These are phyloP conservation scores for Microsporum audouinii DNA, from an alignment of 2,329 filamentous ascomycete genomes.

Conservation along the genomic window DNA sequence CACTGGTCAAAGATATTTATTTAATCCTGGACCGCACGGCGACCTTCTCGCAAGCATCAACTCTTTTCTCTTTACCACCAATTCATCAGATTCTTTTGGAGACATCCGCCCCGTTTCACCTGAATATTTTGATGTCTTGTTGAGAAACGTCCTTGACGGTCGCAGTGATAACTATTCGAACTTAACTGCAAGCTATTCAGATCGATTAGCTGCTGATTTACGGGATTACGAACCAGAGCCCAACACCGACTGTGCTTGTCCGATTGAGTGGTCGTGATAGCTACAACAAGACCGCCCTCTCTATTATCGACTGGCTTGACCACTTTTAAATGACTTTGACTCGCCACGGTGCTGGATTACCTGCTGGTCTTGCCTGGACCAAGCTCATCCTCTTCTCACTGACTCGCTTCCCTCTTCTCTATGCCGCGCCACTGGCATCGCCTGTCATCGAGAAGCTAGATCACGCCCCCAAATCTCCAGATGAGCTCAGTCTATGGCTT, in stretches of 20 bases:
- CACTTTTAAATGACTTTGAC: conserved; percentile 17
- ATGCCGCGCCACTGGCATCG: conserved; percentile 27
- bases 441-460: conserved; percentile 21
- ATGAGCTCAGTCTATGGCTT: conserved; percentile 62
- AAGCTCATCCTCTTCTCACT: conserved; percentile 32
- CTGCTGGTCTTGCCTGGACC: conserved; percentile 30
- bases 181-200: neutral
- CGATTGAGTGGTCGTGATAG: neutral
- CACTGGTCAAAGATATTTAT: neutral
- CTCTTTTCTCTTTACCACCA: neutral
- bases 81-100: neutral
- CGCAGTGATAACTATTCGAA: neutral
- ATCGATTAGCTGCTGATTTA: neutral
- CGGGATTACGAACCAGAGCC: neutral
- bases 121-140: neutral
- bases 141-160: neutral
- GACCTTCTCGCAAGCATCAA: neutral
- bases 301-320: neutral
- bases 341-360: conserved; percentile 28
- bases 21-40: neutral
- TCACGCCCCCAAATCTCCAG: conserved; percentile 35
- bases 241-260: neutral
- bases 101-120: neutral
- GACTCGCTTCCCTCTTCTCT: conserved; percentile 28
- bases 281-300: neutral